Conservation (phyloP, 495 filamentous ascomycete species). For the Bryoglossum gracile region DNA sequence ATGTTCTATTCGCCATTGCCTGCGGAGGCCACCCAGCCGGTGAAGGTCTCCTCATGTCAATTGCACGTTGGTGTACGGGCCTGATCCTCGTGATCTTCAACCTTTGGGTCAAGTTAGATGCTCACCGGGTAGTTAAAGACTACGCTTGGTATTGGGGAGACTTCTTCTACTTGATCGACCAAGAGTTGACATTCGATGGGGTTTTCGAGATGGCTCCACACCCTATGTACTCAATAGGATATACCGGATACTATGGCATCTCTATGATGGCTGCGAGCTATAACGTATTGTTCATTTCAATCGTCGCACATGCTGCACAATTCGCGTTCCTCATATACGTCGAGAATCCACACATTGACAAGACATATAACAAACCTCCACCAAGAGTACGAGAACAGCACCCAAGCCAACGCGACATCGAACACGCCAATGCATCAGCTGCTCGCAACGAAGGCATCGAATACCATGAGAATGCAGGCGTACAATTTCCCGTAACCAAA, state of each 20-base stretch:
- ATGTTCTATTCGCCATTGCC: slow-evolving; percentile 89
- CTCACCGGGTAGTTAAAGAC: slow-evolving; percentile 97
- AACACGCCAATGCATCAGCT: slow-evolving; percentile 29
- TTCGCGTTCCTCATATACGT: slow-evolving; percentile 84
- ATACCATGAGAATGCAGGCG: slow-evolving; percentile 9
- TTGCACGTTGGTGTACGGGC: slow-evolving; percentile 74
- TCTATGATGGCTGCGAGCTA: slow-evolving; percentile 99
- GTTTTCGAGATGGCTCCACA: slow-evolving; percentile 99
- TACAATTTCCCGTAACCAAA: neutral
- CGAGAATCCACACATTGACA: slow-evolving; percentile 97
- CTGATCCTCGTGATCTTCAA: slow-evolving; percentile 85
- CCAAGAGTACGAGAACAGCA: slow-evolving; percentile 51
- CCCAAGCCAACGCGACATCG: slow-evolving; percentile 34
- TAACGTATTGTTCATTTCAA: slow-evolving; percentile 91
- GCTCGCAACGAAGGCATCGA: slow-evolving; percentile 34
- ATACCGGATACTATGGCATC: slow-evolving; percentile 96
- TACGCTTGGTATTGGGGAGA: slow-evolving; percentile 99
- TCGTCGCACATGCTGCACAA: slow-evolving; percentile 89
- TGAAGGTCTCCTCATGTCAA: slow-evolving; percentile 61
- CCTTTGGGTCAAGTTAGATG: slow-evolving; percentile 97
- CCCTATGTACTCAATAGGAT: slow-evolving; percentile 98
- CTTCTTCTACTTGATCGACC: slow-evolving; percentile 98
- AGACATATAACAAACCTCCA: slow-evolving; percentile 88
- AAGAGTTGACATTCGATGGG: slow-evolving; percentile 95
- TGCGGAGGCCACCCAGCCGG: slow-evolving; percentile 67